Evolutionary conservation across 1,139 yeast species (phyloP).

Genomic region (Suhomyces chickasaworum): DNA sequence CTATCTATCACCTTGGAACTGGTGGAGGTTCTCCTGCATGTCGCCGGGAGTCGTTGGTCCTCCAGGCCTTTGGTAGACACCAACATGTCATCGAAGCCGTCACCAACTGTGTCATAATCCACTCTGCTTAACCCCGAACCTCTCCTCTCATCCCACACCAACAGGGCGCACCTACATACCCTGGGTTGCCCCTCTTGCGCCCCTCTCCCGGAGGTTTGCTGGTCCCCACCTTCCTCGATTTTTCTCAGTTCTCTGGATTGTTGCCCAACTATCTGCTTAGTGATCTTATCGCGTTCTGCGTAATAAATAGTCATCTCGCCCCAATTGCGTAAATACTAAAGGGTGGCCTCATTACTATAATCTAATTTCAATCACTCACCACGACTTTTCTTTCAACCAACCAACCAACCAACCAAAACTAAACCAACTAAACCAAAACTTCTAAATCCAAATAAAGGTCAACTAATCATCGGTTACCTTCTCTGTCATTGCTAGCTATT

Average conservation of each 20-base stretch:
- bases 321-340: background rate
- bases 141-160: background rate
- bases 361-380: background rate
- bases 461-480: too few species aligned
- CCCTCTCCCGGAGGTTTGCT: constrained; percentile 1
- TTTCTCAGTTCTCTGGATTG: too few species aligned
- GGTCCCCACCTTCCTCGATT: background rate
- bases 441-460: too few species aligned
- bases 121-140: background rate
- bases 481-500: too few species aligned
- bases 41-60: background rate
- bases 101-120: background rate
- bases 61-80: background rate
- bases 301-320: background rate
- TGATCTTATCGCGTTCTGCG: constrained; percentile 3
- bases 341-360: background rate
- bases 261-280: constrained; percentile 1
- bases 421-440: too few species aligned
- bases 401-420: background rate
- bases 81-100: too few species aligned
- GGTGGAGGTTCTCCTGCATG: background rate
- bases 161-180: background rate
- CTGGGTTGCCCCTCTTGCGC: background rate
- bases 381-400: background rate
- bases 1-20: background rate